Evolutionary conservation across 2,329 filamentous ascomycete species (phyloP), one percentile per base, ranked within the genome.

Genomic region (Epichloe sibirici): DNA sequence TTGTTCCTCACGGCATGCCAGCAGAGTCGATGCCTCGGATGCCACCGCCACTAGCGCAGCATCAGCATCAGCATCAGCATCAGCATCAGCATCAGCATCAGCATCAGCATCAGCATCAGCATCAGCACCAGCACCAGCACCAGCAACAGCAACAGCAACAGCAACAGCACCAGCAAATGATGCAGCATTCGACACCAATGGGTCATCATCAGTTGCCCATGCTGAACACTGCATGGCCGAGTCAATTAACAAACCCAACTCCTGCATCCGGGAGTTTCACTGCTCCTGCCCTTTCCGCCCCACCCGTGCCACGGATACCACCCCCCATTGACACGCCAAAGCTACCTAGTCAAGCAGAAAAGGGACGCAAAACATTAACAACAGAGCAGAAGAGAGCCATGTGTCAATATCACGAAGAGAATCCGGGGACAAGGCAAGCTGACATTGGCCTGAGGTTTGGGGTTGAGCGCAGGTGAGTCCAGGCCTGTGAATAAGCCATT

Each of bases 371-470:
- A 69, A 97, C 91, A 1, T 74, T 98, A 60, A 96, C 90, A 7
- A 88, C 95, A 63, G 85, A 88, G 54, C 90, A 97, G 66, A 86
- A 93, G 57, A 81, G 90, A 58, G 80, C 82, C 45, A 98, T 98
- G 90, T 98, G 93, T 68, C 80, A 89, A 64, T 96, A 91, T 68
- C 87, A 91, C 61, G 86, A 93, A 65, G 86, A 95, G 57, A 85
- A 97, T 65, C 93, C 91, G 23, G 85, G 82, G 48, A 84, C 89
- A 45, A 95, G 95, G 71, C 93, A 98, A 72, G 93, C 90, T 17
- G 91, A 97, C 64, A 98, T 98, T 70, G 93, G 93, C 70, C 86
- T 85, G 54, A 83, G 90, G 66, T 98, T 98, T 71, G 91, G 90
- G 38, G 93, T 98, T 50, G 93, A 98, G 72, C 77, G 93, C 85